A percentile compares a stretch with the other conserved stretches of the same genome.
Conservation (phyloP, 495 filamentous ascomycete genomes). For the Penicillium ucsense region DNA sequence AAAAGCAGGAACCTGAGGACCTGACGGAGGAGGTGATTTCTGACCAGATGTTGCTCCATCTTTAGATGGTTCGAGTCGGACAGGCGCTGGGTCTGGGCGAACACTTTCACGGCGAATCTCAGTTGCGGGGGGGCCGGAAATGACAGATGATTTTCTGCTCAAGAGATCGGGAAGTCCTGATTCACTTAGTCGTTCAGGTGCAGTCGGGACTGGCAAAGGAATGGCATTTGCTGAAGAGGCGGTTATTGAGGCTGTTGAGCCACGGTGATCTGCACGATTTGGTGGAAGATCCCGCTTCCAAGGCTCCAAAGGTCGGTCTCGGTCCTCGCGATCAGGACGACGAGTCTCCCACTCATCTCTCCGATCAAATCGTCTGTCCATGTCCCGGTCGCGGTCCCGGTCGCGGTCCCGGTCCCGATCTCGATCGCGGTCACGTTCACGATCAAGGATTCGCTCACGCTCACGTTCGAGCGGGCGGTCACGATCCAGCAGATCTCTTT, state of each 20-base stretch:
- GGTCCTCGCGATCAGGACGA: constrained; percentile 39
- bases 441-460: constrained; percentile 21
- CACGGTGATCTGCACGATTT: constrained; percentile 33
- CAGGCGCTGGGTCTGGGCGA: constrained; percentile 25
- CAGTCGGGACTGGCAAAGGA: not conserved
- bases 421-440: constrained; percentile 27
- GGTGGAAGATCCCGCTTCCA: constrained; percentile 43
- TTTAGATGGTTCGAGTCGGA: constrained; percentile 30
- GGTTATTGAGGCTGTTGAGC: constrained; percentile 21
- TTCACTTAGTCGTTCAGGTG: constrained; percentile 15
- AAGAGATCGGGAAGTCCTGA: constrained; percentile 20
- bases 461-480: constrained; percentile 20
- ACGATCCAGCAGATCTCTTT: constrained; percentile 24
- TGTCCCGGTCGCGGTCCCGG: constrained; percentile 31
- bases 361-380: constrained; percentile 28
- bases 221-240: constrained; percentile 12
- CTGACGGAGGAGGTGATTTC: constrained; percentile 61
- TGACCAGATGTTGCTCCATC: constrained; percentile 29
- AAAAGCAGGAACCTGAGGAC: constrained; percentile 75
- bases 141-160: constrained; percentile 25
- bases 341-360: constrained; percentile 34
- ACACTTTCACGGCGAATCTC: constrained; percentile 36
- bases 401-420: constrained; percentile 24
- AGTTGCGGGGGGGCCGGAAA: constrained; percentile 13
- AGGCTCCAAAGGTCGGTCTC: constrained; percentile 50